These are phyloP conservation scores for Saprolegnia parasitica DNA, from an alignment of 352 stramenopile genomes.

Conservation along the genomic window DNA sequence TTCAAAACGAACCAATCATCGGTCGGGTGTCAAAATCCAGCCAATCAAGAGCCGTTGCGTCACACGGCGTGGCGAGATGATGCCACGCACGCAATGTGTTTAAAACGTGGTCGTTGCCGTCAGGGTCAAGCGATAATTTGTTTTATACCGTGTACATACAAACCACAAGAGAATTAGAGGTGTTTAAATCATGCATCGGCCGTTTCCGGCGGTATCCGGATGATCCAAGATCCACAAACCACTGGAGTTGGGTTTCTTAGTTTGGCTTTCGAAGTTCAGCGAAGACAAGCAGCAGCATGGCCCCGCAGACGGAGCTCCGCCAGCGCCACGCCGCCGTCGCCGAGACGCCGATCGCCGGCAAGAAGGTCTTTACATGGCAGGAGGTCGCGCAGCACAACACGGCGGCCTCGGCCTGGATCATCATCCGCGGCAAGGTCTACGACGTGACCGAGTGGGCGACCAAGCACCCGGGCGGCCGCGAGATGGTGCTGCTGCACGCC, in stretches of 20 bases:
- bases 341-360: not conserved
- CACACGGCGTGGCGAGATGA: conserved; percentile 6
- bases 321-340: conserved; percentile 45
- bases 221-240: conserved; percentile 7
- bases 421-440: conserved; percentile 92
- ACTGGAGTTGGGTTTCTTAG: conserved; percentile 1
- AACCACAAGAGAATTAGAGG: not conserved
- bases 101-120: conserved; percentile 8
- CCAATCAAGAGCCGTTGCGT: conserved; percentile 19
- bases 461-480: conserved; percentile 72
- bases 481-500: conserved; percentile 75
- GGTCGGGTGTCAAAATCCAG: conserved; percentile 3
- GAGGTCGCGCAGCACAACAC: conserved; percentile 95
- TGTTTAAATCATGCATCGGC: not conserved
- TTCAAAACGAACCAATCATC: conserved; percentile 13
- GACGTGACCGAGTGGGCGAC: conserved; percentile 88
- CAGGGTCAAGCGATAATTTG: not conserved
- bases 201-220: not conserved
- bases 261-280: conserved; percentile 17
- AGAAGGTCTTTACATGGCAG: conserved; percentile 87
- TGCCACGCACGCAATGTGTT: not conserved
- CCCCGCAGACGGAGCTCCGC: conserved; percentile 39
- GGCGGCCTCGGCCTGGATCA: conserved; percentile 94
- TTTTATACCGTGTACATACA: not conserved
- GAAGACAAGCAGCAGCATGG: conserved; percentile 14